A percentile compares a stretch with the other conserved stretches of the same genome.
Conservation (phyloP, 768 basidiomycete genomes). For the Leccinellum luteum region DNA sequence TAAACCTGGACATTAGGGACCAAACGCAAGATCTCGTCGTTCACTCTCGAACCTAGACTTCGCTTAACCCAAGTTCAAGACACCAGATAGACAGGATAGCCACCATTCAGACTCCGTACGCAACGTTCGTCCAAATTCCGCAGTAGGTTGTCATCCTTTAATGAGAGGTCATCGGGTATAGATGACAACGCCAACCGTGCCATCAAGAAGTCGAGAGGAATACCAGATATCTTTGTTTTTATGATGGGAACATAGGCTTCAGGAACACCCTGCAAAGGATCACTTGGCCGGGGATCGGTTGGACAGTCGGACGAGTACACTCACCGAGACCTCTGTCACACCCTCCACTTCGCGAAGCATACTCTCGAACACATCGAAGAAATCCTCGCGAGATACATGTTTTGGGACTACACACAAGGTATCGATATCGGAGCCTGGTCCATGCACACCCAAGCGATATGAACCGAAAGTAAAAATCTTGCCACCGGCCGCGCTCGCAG, state of each 20-base stretch:
- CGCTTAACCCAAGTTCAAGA: conserved; percentile 11
- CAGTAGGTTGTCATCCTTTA: conserved; percentile 88
- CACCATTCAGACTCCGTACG: conserved; percentile 91
- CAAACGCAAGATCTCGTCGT: conserved; percentile 90
- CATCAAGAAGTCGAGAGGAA: conserved; percentile 93
- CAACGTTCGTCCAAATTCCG: conserved; percentile 93
- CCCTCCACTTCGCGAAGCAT: conserved; percentile 86
- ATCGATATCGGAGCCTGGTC: conserved; percentile 95
- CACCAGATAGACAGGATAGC: conserved; percentile 1
- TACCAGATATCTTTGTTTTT: conserved; percentile 85
- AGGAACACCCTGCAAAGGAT: conserved; percentile 73
- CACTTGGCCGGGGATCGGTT: conserved; percentile 1
- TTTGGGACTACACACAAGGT: conserved; percentile 97
- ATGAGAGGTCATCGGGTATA: conserved; percentile 88
- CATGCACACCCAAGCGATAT: conserved; percentile 96
- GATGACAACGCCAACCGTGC: conserved; percentile 82
- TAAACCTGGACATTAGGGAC: conserved; percentile 95
- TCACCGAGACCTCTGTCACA: conserved; percentile 83
- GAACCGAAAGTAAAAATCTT: conserved; percentile 99
- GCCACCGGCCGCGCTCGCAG: conserved; percentile 88
- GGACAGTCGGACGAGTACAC: conserved; percentile 30
- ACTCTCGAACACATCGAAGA: conserved; percentile 86
- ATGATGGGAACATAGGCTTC: conserved; percentile 97
- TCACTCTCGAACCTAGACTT: conserved; percentile 81
- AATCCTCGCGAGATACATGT: conserved; percentile 93